A percentile compares a stretch with the other conserved stretches of the same genome.
These are phyloP conservation scores for Alternaria gaisen DNA, from an alignment of 2,329 filamentous ascomycete species.

Conservation along the genomic window DNA sequence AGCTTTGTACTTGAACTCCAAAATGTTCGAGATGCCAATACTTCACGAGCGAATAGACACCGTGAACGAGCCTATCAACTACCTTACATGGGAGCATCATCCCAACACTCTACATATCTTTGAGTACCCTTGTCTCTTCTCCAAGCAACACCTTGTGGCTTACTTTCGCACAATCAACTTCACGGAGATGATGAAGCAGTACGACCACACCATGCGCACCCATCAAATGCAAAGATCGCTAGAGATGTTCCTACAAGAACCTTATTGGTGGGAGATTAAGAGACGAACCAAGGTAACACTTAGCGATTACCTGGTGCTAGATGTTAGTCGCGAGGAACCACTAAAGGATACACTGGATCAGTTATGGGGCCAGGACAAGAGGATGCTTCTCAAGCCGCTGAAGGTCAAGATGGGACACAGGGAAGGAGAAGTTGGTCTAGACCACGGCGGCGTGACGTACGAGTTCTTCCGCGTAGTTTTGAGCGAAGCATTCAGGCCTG, in stretches of 20 bases:
- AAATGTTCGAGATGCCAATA: slow-evolving; percentile 78
- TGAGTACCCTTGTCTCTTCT: slow-evolving; percentile 83
- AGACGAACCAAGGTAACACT: slow-evolving; percentile 47
- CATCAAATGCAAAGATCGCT: slow-evolving; percentile 40
- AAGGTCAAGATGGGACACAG: slow-evolving; percentile 84
- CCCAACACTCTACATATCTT: slow-evolving; percentile 76
- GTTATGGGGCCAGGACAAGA: slow-evolving; percentile 83
- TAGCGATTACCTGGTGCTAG: slow-evolving; percentile 54
- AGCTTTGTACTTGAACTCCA: slow-evolving; percentile 61
- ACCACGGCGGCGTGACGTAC: slow-evolving; percentile 94
- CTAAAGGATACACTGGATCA: slow-evolving; percentile 73
- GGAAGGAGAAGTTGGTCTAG: slow-evolving; percentile 87
- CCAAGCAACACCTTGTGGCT: slow-evolving; percentile 73
- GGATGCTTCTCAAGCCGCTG: slow-evolving; percentile 83
- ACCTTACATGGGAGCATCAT: slow-evolving; percentile 72
- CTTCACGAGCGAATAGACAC: slow-evolving; percentile 79
- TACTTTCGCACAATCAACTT: slow-evolving; percentile 93
- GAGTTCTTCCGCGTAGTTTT: slow-evolving; percentile 92
- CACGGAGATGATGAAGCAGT: slow-evolving; percentile 81
- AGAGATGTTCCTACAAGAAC: slow-evolving; percentile 34
- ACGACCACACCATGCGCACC: slow-evolving; percentile 60
- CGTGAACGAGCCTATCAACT: slow-evolving; percentile 71
- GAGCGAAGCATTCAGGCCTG: slow-evolving; percentile 78
- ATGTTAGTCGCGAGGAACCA: slow-evolving; percentile 54
- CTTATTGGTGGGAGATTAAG: slow-evolving; percentile 37